A percentile compares a stretch with the other conserved stretches of the same genome.
Evolutionary conservation across 2,329 filamentous ascomycete genomes (phyloP).

Genomic region (Hymenoscyphus linearis): DNA sequence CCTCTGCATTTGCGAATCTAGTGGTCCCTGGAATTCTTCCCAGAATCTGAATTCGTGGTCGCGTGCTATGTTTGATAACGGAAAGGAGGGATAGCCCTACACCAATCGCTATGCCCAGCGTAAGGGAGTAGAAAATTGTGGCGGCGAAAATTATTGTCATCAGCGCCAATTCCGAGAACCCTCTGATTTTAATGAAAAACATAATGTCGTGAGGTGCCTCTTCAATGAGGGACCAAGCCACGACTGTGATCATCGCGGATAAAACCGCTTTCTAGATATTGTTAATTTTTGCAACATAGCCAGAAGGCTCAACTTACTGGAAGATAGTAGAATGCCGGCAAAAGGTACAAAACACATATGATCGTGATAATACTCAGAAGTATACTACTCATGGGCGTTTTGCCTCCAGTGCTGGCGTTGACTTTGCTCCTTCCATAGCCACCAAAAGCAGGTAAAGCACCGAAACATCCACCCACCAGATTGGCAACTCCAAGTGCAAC

Average conservation of each 20-base stretch:
- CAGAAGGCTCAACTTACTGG: conserved; percentile 57
- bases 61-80: conserved; percentile 84
- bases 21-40: conserved; percentile 81
- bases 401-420: conserved; percentile 85
- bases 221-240: conserved; percentile 90
- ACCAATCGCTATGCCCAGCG: conserved; percentile 87
- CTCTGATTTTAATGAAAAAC: conserved; percentile 82
- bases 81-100: conserved; percentile 86
- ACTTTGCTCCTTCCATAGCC: conserved; percentile 96
- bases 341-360: conserved; percentile 71
- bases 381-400: conserved; percentile 89
- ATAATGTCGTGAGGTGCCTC: conserved; percentile 88
- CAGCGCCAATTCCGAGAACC: conserved; percentile 78
- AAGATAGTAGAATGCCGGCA: conserved; percentile 91
- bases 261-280: conserved; percentile 78
- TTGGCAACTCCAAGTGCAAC: conserved; percentile 89
- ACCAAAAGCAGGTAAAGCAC: conserved; percentile 88
- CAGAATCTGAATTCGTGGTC: conserved; percentile 92
- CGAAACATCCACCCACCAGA: conserved; percentile 85
- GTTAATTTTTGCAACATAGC: conserved; percentile 17
- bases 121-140: conserved; percentile 92
- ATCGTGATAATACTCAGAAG: conserved; percentile 79
- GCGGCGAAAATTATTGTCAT: conserved; percentile 88
- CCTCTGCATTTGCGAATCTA: conserved; percentile 79
- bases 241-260: conserved; percentile 89